These are phyloP conservation scores for Thraustotheca clavata DNA, from an alignment of 352 stramenopile genomes.

Conservation along the genomic window DNA sequence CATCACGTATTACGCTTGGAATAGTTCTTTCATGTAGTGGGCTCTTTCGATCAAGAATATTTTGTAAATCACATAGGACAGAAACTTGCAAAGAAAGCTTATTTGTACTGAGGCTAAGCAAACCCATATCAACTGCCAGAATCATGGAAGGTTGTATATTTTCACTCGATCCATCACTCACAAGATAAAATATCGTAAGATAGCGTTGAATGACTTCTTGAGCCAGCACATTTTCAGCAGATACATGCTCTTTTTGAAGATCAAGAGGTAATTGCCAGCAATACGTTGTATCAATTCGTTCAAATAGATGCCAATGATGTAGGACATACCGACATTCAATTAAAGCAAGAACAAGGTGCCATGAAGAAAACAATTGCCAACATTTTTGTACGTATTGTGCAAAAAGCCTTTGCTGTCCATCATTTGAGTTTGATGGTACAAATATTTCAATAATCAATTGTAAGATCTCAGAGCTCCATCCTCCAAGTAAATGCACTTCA, in stretches of 20 bases:
- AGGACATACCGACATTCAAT: conserved; percentile 77
- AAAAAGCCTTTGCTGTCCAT: conserved; percentile 69
- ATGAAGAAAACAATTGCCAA: conserved; percentile 55
- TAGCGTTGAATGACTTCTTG: conserved; percentile 76
- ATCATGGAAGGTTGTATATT: conserved; percentile 20
- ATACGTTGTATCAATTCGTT: conserved; percentile 49
- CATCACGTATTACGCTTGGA: conserved; percentile 36
- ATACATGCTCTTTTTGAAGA: conserved; percentile 23
- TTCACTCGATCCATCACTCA: conserved; percentile 4
- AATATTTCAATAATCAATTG: conserved; percentile 27
- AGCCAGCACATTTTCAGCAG: conserved; percentile 36
- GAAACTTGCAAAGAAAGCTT: conserved; percentile 54
- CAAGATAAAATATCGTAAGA: conserved; percentile 35
- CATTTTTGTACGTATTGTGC: conserved; percentile 60
- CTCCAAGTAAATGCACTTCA: conserved; percentile 27
- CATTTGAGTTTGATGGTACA: conserved; percentile 33
- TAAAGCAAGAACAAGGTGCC: conserved; percentile 51
- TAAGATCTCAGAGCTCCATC: conserved; percentile 29
- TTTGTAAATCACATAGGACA: conserved; percentile 72
- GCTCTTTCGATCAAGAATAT: conserved; percentile 68
- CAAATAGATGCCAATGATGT: conserved; percentile 64
- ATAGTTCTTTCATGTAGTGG: conserved; percentile 53
- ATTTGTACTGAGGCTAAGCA: conserved; percentile 36
- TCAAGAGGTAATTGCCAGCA: conserved; percentile 72
- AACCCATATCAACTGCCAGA: neutral